Base-by-base conservation (phyloP, 2,329 filamentous ascomycete genomes). In the Cladorrhinum sp. region DNA sequence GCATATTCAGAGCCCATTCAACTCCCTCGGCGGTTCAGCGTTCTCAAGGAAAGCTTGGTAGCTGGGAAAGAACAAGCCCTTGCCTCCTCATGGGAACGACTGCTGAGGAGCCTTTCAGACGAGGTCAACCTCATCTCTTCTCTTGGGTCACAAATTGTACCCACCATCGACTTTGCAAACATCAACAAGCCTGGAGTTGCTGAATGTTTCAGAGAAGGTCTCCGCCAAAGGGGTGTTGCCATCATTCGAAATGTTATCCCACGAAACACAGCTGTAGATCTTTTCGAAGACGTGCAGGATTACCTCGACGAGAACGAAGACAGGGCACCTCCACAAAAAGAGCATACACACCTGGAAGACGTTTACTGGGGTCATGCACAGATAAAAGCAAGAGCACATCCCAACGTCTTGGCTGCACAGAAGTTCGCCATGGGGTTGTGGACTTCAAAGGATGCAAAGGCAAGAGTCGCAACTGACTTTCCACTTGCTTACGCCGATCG, bases 401-500 rank as follows among this genome's bases (percentile, higher is more conserved):
- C 71, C 4, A 76, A 77, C 55, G 64, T 76, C 18, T 68, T 81
- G 59, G 66, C 64, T 8, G 69, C 74, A 0, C 76, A 78, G 62
- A 71, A 80, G 75, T 75, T 87, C 18, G 78, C 83, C 66, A 78
- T 78, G 74, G 55, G 59, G 71, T 51, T 85, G 63, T 87, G 83
- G 84, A 76, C 67, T 63, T 81, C 80, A 1, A 76, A 74, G 12
- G 77, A 84, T 61, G 75, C 77, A 2, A 68, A 72, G 12, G 75
- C 78, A 7, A 73, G 74, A 41, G 80, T 83, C n/a, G 71, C 69
- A 64, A 69, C 74, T 25, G 67, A 71, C 56, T 73, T 71, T n/a
- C 84, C 85, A 1, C 71, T 87, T 12, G 76, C 79, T 22, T 89
- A 89, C 64, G 85, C 83, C 3, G 86, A 89, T 65, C 79, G 84